These are phyloP conservation scores for Combretum micranthum DNA, from an alignment of 345 rosid genomes.

Conservation along the genomic window DNA sequence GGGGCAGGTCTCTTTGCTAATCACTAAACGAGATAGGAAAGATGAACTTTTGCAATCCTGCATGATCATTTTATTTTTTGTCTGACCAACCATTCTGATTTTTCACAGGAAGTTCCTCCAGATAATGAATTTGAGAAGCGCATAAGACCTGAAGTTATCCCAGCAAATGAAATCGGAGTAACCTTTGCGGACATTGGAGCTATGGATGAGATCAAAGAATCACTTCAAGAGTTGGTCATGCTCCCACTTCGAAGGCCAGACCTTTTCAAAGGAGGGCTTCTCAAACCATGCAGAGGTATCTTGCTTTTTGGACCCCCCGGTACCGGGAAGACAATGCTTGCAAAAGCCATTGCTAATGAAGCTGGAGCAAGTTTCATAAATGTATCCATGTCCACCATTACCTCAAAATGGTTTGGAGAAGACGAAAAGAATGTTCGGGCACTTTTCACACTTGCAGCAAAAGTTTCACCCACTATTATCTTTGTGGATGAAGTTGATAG, in stretches of 20 bases:
- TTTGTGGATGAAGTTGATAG: conserved; percentile 98
- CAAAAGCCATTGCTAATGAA: conserved; percentile 97
- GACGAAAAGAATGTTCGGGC: conserved; percentile 98
- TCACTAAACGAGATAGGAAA: no score
- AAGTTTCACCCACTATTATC: conserved; percentile 94
- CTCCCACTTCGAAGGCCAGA: conserved; percentile 95
- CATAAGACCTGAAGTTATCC: conserved; percentile 95
- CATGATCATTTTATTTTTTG: no score
- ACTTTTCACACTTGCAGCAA: conserved; percentile 82
- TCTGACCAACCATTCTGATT: background rate
- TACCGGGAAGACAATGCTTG: conserved; percentile 99
- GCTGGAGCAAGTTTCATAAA: conserved; percentile 99
- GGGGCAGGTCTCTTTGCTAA: no score
- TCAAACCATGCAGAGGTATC: conserved; percentile 96
- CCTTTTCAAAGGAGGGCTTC: conserved; percentile 93
- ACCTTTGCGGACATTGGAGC: conserved; percentile 95
- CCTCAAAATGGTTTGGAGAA: conserved; percentile 99
- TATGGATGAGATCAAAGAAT: conserved; percentile 81
- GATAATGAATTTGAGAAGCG: conserved; percentile 97
- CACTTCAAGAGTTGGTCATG: conserved; percentile 97
- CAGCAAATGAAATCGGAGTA: conserved; percentile 90
- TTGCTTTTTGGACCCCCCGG: conserved; percentile 97
- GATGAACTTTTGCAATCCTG: no score
- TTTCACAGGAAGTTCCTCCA: conserved; percentile 69
- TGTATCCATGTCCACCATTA: conserved; percentile 97